Evolutionary conservation across 305 asterid genomes (phyloP), one percentile per base, ranked within the genome.

Genomic region (Fraxinus sp.): DNA sequence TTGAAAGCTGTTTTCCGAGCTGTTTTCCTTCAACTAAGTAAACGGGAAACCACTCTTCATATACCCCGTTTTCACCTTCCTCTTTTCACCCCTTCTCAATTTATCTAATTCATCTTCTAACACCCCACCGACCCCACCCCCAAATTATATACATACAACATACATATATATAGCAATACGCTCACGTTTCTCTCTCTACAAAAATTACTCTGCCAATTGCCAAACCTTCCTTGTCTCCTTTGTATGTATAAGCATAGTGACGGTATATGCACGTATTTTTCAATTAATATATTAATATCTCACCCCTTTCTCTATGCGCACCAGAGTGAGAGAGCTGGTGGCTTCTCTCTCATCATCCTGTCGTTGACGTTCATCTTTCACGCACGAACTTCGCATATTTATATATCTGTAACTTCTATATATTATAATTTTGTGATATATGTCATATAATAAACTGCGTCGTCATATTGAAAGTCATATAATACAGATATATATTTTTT

Each of bases 311-410:
- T 37, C 62, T 41, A 64, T 64, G 1, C 75, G 75, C 75, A 68
- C 36, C 75, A 68, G 37, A 4, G 75, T 11, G 75, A 68, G 75
- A 71, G 43, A 71, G 76, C 76, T 5, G 76, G 43, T 71, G 76
- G 76, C 39, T 68, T 26, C 75, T 26, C 75, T 68, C 75, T 26
- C 76, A 16, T 71, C 76, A 26, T 32, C 43, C 76, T 14, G 76
- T 71, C 43, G 76, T 71, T 71, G 76, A 32, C 76, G 26, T 71
- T 71, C 76, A 71, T 71, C 26, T 70, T 71, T 32, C 74, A 78
- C 49, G n/a, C 74, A 78, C 71, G 22, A 55, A 18, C 16, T 0
- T 13, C 64, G 62, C 68, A 32, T 32, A 71, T 5, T 16, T 71
- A 32, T 14, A 16, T 32, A 71, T 14, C 76, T 71, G 13, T 32